phyloP scores from a whole-genome alignment of 1,139 yeast species.

The Scheffersomyces quercinus region DNA sequence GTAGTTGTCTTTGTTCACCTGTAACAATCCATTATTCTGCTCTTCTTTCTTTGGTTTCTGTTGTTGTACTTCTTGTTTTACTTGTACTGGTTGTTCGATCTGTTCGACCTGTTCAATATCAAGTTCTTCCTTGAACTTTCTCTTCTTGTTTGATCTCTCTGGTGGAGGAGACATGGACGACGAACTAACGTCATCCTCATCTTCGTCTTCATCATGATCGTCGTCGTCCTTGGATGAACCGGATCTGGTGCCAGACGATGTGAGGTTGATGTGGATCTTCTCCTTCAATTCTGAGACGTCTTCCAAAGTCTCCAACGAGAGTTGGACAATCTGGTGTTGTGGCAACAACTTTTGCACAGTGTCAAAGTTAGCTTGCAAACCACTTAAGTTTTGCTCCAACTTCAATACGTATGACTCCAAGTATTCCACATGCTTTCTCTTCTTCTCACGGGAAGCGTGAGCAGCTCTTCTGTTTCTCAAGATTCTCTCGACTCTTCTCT shows the following conservation, averaged over 20 bases:
- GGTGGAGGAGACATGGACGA: neutral
- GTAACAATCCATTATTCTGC: neutral
- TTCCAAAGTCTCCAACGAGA: constrained; percentile 17
- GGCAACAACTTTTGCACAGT: constrained; percentile 13
- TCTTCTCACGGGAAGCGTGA: constrained; percentile 95
- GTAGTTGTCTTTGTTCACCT: constrained; percentile 14
- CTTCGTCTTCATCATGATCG: constrained; percentile 19
- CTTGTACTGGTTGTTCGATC: neutral
- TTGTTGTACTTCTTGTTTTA: neutral
- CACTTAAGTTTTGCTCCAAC: constrained; percentile 42
- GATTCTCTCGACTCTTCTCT: constrained; percentile 88
- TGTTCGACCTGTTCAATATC: neutral
- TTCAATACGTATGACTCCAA: constrained; percentile 65
- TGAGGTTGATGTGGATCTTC: constrained; percentile 33
- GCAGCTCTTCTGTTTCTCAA: constrained; percentile 96
- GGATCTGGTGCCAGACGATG: constrained; percentile 10
- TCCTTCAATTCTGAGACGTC: constrained; percentile 35
- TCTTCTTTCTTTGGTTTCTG: constrained; percentile 7
- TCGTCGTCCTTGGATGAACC: constrained; percentile 9
- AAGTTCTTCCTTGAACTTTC: neutral
- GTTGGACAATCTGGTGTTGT: constrained; percentile 13
- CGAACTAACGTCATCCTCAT: constrained; percentile 8
- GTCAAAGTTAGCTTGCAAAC: constrained; percentile 25
- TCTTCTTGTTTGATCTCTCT: neutral
- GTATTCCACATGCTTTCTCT: constrained; percentile 86